Conservation (phyloP, 495 filamentous ascomycete genomes). For the Penicillium pancosmium region DNA sequence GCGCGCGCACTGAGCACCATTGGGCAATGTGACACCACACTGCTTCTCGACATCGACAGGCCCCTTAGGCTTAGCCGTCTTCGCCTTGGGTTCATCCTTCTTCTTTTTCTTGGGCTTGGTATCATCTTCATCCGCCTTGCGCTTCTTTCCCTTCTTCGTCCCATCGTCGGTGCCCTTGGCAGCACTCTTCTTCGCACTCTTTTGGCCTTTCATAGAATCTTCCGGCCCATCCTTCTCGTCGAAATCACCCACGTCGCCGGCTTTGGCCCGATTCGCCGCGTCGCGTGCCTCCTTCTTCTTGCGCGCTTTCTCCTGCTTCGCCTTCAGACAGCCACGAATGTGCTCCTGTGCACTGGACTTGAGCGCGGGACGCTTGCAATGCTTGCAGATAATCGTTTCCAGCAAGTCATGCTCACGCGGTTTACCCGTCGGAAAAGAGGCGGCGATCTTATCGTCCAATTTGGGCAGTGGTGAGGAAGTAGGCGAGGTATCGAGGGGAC, state of each 20-base stretch:
- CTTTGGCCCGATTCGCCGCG: constrained; percentile 63
- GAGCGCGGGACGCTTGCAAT: constrained; percentile 76
- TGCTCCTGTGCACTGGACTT: constrained; percentile 64
- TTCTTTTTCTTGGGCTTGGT: constrained; percentile 84
- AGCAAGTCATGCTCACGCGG: constrained; percentile 67
- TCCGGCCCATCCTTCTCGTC: constrained; percentile 49
- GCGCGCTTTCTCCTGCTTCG: constrained; percentile 81
- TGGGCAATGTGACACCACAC: constrained; percentile 86
- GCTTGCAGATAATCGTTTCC: constrained; percentile 74
- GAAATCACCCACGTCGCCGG: constrained; percentile 59
- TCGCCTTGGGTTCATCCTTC: constrained; percentile 87
- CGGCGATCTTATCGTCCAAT: constrained; percentile 66
- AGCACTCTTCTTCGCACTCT: constrained; percentile 73
- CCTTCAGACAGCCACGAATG: constrained; percentile 67
- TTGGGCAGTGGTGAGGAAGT: constrained; percentile 67
- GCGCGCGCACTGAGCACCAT: constrained; percentile 85
- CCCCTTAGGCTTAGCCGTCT: constrained; percentile 85
- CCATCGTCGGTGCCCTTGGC: constrained; percentile 63
- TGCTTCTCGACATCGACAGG: constrained; percentile 97
- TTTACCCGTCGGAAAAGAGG: constrained; percentile 72
- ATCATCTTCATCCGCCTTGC: constrained; percentile 82
- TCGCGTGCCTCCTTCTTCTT: constrained; percentile 75
- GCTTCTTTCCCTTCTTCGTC: constrained; percentile 83
- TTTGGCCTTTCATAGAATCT: constrained; percentile 51
- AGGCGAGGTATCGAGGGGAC: constrained; percentile 35